Evolutionary conservation across 306 rosid genomes (phyloP), one percentile per base, ranked within the genome.

Genomic region (Betula pendula): DNA sequence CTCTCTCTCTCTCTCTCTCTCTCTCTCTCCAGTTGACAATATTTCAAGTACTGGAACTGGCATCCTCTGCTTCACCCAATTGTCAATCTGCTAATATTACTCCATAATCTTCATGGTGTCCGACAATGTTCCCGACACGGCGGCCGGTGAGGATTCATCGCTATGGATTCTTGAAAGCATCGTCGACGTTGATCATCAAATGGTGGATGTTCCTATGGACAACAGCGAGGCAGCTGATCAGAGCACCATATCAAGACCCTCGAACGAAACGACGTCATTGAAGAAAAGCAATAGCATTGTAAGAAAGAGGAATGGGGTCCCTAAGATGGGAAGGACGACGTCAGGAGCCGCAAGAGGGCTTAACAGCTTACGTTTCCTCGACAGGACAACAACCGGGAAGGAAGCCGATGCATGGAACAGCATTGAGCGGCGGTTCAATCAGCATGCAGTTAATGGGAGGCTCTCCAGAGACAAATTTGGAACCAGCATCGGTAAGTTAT

Each of bases 391-490:
- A 29, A 89, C 89, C 0, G 99, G 96, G 27, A 95, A 88, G 50
- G 97, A 95, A 83, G 77, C 0, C 3, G 93, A 89, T 71, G 93
- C 95, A 9, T 92, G 98, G 98, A 83, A 17, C 68, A 72, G 85
- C 0, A 79, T 89, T 62, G 89, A 88, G 81, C 83, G 66, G 55
- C 86, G 92, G 15, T 95, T 95, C 84, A 5, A 42, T 38, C 88
- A 79, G 59, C 15, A 80, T 84, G 83, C 85, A 69, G 73, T 70
- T 27, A 81, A 85, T 79, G 88, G 82, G 38, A 90, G 70, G 82
- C 85, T 95, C 70, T 33, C 42, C 29, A 88, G 83, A 85, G 96
- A 90, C 17, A 89, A 92, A 77, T 95, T 95, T 80, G 99, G 92
- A 73, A 22, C 48, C 59, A 89, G 97, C 90, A 84, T 95, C 43